These are phyloP conservation scores for Periconia sp. DNA, from an alignment of 2,329 filamentous ascomycete species.

Conservation along the genomic window DNA sequence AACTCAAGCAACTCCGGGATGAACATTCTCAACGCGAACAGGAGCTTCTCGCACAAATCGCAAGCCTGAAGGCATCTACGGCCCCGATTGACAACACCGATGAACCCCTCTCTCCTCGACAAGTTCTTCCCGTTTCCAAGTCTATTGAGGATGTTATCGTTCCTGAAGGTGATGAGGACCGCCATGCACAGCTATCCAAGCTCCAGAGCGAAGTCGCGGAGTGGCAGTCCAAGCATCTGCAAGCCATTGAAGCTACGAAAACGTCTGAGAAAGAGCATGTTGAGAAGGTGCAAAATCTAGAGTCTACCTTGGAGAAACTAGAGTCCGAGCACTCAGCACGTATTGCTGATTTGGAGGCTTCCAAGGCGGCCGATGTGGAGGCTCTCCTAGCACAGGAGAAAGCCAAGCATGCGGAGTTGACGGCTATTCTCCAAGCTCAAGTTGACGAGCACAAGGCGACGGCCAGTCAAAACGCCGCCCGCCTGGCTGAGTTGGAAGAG, in stretches of 20 bases:
- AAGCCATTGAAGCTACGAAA: conserved; percentile 70
- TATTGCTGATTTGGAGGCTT: conserved; percentile 32
- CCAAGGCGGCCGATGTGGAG: conserved; percentile 28
- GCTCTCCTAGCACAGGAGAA: conserved; percentile 45
- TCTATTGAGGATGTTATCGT: conserved; percentile 12
- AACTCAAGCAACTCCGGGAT: conserved; percentile 73
- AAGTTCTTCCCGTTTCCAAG: conserved; percentile 9
- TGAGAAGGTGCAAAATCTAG: conserved; percentile 71
- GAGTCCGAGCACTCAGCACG: conserved; percentile 37
- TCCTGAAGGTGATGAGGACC: conserved; percentile 34
- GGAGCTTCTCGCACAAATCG: conserved; percentile 72
- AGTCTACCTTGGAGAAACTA: conserved; percentile 55
- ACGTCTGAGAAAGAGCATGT: conserved; percentile 72
- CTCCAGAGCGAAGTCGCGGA: conserved; percentile 71
- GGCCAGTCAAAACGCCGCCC: conserved; percentile 67
- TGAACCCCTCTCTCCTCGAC: conserved; percentile 20
- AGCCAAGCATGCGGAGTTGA: conserved; percentile 52
- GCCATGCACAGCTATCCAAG: conserved; percentile 62
- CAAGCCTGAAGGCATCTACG: conserved; percentile 63
- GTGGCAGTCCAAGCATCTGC: conserved; percentile 77
- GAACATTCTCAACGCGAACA: conserved; percentile 73
- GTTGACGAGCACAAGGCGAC: conserved; percentile 80
- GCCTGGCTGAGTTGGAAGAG: conserved; percentile 73
- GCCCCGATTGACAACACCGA: conserved; percentile 17
- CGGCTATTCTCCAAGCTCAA: conserved; percentile 66